Evolutionary conservation across 805 yeast species (phyloP).

Genomic region (Sugiyamaella smithiae): DNA sequence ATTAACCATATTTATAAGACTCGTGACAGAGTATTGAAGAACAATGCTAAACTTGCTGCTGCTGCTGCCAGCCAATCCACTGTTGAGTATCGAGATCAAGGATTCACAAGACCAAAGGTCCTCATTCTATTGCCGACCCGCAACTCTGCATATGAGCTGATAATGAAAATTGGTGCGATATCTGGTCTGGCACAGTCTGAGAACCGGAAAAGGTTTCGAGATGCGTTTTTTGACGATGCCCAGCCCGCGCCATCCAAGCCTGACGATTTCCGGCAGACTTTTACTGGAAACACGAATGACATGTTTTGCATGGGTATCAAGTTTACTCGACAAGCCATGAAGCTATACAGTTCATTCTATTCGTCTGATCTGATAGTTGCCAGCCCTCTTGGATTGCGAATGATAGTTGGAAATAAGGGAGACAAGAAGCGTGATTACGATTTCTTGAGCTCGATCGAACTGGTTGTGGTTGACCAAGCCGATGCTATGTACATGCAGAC

Average conservation of each 20-base stretch:
- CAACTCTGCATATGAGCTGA: constrained; percentile 66
- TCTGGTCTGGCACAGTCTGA: constrained; percentile 76
- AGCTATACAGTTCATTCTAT: constrained; percentile 79
- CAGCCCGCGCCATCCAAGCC: constrained; percentile 61
- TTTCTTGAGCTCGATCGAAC: constrained; percentile 84
- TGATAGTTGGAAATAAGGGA: constrained; percentile 67
- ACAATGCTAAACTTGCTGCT: constrained; percentile 56
- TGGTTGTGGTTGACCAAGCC: constrained; percentile 75
- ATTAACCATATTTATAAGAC: constrained; percentile 84
- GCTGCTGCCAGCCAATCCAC: constrained; percentile 40
- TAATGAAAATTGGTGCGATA: constrained; percentile 56
- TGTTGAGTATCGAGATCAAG: constrained; percentile 74
- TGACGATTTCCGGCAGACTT: constrained; percentile 72
- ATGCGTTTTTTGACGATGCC: constrained; percentile 60
- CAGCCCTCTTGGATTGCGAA: constrained; percentile 83
- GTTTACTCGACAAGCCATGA: constrained; percentile 81
- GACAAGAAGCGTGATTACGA: constrained; percentile 63
- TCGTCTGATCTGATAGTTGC: constrained; percentile 84
- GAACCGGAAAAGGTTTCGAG: constrained; percentile 69
- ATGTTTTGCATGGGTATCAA: constrained; percentile 89
- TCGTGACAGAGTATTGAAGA: constrained; percentile 76
- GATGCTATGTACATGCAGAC: constrained; percentile 89
- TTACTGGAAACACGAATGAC: constrained; percentile 89
- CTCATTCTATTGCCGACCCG: constrained; percentile 82
- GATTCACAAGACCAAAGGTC: constrained; percentile 90